These are phyloP conservation scores for Candida boleticola DNA, from an alignment of 805 yeast genomes.

Conservation along the genomic window DNA sequence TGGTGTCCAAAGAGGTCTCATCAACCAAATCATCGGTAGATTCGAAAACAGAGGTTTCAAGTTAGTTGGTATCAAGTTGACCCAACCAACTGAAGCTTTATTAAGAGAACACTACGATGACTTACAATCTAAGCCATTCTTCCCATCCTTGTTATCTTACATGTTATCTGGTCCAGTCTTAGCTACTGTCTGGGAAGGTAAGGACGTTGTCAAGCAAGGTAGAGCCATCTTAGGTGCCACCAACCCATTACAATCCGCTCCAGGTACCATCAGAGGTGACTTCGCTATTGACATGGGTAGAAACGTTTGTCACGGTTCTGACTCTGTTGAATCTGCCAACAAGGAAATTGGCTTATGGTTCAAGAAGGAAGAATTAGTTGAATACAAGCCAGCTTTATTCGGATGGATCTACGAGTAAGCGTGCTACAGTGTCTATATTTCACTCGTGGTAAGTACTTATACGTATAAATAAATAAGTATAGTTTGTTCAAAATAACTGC, in stretches of 20 bases:
- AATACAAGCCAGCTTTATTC: constrained; percentile 81
- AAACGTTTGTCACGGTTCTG: constrained; percentile 99
- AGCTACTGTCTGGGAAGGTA: constrained; percentile 99
- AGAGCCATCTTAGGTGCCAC: constrained; percentile 98
- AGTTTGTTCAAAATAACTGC: too few species aligned
- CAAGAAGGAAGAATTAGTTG: constrained; percentile 93
- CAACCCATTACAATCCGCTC: constrained; percentile 95
- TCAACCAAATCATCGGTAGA: constrained; percentile 85
- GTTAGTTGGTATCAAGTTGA: constrained; percentile 92
- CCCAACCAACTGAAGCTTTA: constrained; percentile 80
- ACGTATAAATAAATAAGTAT: too few species aligned
- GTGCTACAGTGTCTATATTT: constrained; percentile 4
- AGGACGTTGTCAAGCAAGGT: constrained; percentile 98
- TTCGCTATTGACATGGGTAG: constrained; percentile 98
- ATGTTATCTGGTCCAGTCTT: constrained; percentile 98
- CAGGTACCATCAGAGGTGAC: constrained; percentile 99
- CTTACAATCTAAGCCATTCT: constrained; percentile 93
- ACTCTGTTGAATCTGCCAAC: constrained; percentile 96
- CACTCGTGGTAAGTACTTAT: constrained; percentile 1
- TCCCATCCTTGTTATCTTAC: constrained; percentile 94
- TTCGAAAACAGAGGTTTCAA: constrained; percentile 98
- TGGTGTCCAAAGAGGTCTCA: constrained; percentile 99
- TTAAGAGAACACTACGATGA: constrained; percentile 95
- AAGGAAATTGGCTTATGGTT: constrained; percentile 97
- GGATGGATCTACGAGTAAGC: constrained; percentile 92